Conservation (phyloP, 306 rosid species). For the Rubus idaeus region DNA sequence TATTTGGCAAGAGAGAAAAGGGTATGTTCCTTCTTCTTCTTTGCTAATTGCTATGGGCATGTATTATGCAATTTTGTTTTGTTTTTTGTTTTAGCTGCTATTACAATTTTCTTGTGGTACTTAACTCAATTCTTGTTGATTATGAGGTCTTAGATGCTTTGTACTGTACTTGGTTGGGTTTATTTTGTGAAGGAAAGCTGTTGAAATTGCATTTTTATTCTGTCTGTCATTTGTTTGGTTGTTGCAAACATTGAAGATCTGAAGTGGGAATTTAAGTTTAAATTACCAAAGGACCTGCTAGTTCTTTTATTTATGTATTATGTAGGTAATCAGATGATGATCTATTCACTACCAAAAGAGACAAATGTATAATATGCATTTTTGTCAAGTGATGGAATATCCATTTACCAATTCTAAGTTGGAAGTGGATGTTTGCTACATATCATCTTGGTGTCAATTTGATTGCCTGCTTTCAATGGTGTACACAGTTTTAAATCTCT, state of each 20-base stretch:
- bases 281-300: background rate
- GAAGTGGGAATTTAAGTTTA: background rate
- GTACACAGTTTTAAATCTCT: constrained; percentile 15
- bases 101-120: background rate
- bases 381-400: background rate
- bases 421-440: background rate
- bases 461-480: constrained; percentile 11
- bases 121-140: background rate
- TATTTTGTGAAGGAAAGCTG: background rate
- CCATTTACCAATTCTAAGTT: background rate
- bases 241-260: background rate
- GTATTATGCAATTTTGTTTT: background rate
- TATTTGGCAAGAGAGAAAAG: constrained; percentile 96
- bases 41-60: background rate
- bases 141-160: background rate
- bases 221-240: background rate
- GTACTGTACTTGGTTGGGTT: background rate
- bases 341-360: background rate
- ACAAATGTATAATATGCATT: background rate
- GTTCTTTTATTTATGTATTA: background rate
- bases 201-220: background rate
- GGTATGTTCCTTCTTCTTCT: constrained; percentile 37
- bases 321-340: background rate
- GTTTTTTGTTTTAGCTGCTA: background rate
- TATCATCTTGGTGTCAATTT: background rate